These are phyloP conservation scores for Seiridium cupressi DNA, from an alignment of 2,329 filamentous ascomycete species.

Conservation along the genomic window DNA sequence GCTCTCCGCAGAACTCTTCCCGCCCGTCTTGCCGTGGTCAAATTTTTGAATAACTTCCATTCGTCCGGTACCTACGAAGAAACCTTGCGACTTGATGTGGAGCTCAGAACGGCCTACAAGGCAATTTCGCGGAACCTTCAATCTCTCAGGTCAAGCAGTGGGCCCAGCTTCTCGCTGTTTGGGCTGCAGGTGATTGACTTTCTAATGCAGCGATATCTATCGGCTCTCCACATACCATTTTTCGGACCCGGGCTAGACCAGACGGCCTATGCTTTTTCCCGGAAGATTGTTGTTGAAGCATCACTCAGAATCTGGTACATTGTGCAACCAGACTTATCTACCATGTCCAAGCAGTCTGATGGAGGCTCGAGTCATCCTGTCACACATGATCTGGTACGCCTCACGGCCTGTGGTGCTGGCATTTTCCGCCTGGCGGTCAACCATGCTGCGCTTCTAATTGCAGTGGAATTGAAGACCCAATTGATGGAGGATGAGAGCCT, in stretches of 20 bases:
- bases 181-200: conserved; percentile 47
- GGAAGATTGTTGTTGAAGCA: conserved; percentile 45
- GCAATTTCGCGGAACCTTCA: conserved; percentile 32
- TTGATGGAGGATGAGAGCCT: conserved; percentile 39
- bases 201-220: conserved; percentile 52
- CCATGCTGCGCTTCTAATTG: conserved; percentile 35
- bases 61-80: conserved; percentile 40
- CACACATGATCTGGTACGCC: conserved; percentile 30
- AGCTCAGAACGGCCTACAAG: conserved; percentile 42
- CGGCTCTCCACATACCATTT: conserved; percentile 55
- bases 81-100: conserved; percentile 39
- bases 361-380: neutral
- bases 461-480: conserved; percentile 38
- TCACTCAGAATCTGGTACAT: conserved; percentile 45
- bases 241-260: conserved; percentile 37
- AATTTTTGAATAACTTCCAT: conserved; percentile 41
- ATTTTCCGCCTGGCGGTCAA: conserved; percentile 35
- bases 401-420: conserved; percentile 36
- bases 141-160: conserved; percentile 12
- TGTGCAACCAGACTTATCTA: conserved; percentile 27
- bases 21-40: conserved; percentile 38
- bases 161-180: conserved; percentile 30
- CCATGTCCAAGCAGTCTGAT: neutral
- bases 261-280: conserved; percentile 48
- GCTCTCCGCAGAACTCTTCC: conserved; percentile 42